Percentiles rank a stretch among this genome's conserved stretches.
phyloP scores from a whole-genome alignment of 2,329 filamentous ascomycete species.

The Zelopaecilomyces penicillatus region DNA sequence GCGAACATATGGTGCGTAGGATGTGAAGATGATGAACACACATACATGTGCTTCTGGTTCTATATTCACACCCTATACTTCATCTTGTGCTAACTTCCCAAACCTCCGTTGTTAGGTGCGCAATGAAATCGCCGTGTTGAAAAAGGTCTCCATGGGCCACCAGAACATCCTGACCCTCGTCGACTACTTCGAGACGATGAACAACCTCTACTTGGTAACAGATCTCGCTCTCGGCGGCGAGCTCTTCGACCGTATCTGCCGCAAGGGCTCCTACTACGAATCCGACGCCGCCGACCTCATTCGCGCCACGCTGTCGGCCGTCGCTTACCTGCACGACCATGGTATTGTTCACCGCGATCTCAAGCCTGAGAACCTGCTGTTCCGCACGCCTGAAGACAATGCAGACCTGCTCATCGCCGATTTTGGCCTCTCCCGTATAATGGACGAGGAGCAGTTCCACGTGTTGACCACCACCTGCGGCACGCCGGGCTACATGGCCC shows the following conservation, averaged over 20 bases:
- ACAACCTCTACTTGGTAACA: constrained; percentile 96
- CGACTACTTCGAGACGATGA: constrained; percentile 99
- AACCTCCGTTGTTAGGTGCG: constrained; percentile 54
- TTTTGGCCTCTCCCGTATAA: constrained; percentile 90
- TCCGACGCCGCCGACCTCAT: constrained; percentile 93
- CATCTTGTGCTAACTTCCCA: no score
- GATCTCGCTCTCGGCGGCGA: constrained; percentile 94
- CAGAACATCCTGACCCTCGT: constrained; percentile 96
- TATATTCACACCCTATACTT: no score
- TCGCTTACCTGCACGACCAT: constrained; percentile 96
- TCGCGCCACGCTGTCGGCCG: constrained; percentile 88
- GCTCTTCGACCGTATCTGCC: constrained; percentile 95
- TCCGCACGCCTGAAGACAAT: constrained; percentile 95
- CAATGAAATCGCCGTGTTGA: constrained; percentile 96
- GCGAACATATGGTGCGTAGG: constrained; percentile 83
- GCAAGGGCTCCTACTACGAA: constrained; percentile 97
- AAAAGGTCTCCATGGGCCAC: constrained; percentile 97
- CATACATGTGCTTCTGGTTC: not conserved
- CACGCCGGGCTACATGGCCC: constrained; percentile 97
- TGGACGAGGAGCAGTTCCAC: constrained; percentile 98
- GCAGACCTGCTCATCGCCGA: constrained; percentile 95
- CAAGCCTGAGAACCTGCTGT: constrained; percentile 94
- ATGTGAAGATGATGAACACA: not conserved
- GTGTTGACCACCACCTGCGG: constrained; percentile 96
- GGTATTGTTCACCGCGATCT: constrained; percentile 97